Evolutionary conservation across 805 yeast genomes (phyloP), one percentile per base, ranked within the genome.

Genomic region (Saturnispora bothae): DNA sequence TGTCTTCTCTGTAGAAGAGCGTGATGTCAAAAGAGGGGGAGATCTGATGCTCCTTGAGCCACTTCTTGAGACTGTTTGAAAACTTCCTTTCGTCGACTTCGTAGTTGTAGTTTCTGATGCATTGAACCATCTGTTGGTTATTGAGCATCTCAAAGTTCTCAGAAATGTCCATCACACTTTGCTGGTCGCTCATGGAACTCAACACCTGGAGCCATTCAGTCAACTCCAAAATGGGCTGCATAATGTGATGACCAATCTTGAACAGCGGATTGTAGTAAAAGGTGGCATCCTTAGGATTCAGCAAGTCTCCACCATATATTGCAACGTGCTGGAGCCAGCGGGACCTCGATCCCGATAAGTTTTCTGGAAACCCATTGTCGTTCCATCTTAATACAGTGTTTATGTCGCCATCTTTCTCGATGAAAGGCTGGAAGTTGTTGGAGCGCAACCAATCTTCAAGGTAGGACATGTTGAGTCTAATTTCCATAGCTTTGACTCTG

Each of bases 391-490:
- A 26, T 17, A 44, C 40, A 28, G 55, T 51, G 9, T 48, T 34
- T 32, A 54, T 48, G 30, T 48, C 43, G 4, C 45, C 34, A 18
- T 48, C 55, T 6, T 51, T 49, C 1, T 55, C 56, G 48, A 39
- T 55, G 38, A 48, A 57, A 12, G 75, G 73, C 21, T 65, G 65
- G 46, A 70, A 63, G 49, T 76, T 74, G 48, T 78, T 80, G 5
- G 73, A 66, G 43, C 94, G 71, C 22, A 89, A 71, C 99, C 99
- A 92, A 52, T 92, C 96, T 57, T 92, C 96, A 31, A 92, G 60
- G 4, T 82, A 71, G 0, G 96, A 85, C 8, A 92, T 51, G 50
- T 92, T 92, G 39, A 92, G 69, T 39, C 96, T 66, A 33, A 92
- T 78, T 54, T 92, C 97, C 59, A 92, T 75, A 0, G 96, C 97